These are phyloP conservation scores for Acorus calamus DNA, from an alignment of 106 monocot genomes.

Conservation along the genomic window DNA sequence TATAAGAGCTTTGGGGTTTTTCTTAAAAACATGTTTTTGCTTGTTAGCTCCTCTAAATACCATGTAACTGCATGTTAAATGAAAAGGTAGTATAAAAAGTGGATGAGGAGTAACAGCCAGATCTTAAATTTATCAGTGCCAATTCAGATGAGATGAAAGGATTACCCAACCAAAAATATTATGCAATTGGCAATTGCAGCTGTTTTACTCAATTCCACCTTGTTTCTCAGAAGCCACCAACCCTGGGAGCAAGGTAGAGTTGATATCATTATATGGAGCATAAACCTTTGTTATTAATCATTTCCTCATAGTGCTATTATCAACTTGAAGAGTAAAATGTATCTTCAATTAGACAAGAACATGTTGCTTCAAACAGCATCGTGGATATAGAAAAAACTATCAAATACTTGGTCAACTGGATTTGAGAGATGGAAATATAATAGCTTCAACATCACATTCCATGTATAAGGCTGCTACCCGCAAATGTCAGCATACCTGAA, in stretches of 20 bases:
- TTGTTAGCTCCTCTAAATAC: conserved; percentile 95
- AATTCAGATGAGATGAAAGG: background rate
- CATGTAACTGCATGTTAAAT: conserved; percentile 47
- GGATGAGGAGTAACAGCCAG: background rate
- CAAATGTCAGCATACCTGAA: conserved; percentile 46
- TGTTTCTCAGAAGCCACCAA: conserved; percentile 87
- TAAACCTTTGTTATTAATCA: too few species aligned
- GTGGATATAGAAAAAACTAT: too few species aligned
- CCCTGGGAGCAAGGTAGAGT: conserved; percentile 35
- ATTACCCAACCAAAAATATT: conserved; percentile 66
- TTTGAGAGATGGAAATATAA: background rate
- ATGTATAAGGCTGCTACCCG: background rate
- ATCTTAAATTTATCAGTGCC: too few species aligned
- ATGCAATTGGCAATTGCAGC: conserved; percentile 40
- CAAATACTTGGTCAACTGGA: too few species aligned
- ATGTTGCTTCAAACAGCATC: too few species aligned
- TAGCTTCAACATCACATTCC: background rate
- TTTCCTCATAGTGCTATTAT: too few species aligned
- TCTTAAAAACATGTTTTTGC: conserved; percentile 94
- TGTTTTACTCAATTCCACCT: conserved; percentile 51
- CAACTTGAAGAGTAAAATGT: too few species aligned
- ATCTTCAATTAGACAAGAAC: too few species aligned
- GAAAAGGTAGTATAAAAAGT: background rate
- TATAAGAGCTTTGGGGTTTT: conserved; percentile 69
- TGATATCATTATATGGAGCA: background rate